Evolutionary conservation across 176 grass and related monocot genomes (phyloP).

Genomic region (Triticum timopheevii): DNA sequence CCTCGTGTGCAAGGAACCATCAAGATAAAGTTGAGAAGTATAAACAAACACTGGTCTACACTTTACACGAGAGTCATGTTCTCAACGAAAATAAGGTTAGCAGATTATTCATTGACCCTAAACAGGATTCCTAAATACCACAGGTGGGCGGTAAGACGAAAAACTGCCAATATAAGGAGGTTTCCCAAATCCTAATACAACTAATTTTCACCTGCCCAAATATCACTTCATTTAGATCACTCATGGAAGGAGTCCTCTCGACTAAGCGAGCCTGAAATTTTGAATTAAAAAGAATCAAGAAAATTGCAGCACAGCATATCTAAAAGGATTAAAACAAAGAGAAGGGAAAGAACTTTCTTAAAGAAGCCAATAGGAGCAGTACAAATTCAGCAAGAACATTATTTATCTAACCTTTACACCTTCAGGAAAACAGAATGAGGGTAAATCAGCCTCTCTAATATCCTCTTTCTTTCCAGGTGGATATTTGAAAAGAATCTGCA

Average conservation of each 20-base stretch:
- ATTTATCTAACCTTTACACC: slow-evolving; percentile 81
- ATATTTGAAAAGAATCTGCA: slow-evolving; percentile 99
- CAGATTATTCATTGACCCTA: slow-evolving; percentile 20
- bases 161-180: not conserved
- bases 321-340: not conserved
- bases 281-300: slow-evolving; percentile 10
- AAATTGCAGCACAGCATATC: not conserved
- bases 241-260: slow-evolving; percentile 98
- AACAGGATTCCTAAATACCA: slow-evolving; percentile 6
- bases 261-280: slow-evolving; percentile 84
- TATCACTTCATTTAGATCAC: slow-evolving; percentile 92
- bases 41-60: not conserved
- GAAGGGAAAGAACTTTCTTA: slow-evolving; percentile 5
- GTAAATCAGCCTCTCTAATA: slow-evolving; percentile 78
- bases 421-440: slow-evolving; percentile 96
- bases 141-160: slow-evolving; percentile 3
- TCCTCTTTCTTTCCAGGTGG: slow-evolving; percentile 79
- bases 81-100: slow-evolving; percentile 5
- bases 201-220: slow-evolving; percentile 89
- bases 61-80: not conserved
- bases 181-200: slow-evolving; percentile 25
- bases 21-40: not conserved
- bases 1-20: not conserved
- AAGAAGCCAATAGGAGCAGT: slow-evolving; percentile 2
- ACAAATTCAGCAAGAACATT: slow-evolving; percentile 18